Base-by-base conservation (phyloP, 2,329 filamentous ascomycete genomes). In the Fusarium sp. region DNA sequence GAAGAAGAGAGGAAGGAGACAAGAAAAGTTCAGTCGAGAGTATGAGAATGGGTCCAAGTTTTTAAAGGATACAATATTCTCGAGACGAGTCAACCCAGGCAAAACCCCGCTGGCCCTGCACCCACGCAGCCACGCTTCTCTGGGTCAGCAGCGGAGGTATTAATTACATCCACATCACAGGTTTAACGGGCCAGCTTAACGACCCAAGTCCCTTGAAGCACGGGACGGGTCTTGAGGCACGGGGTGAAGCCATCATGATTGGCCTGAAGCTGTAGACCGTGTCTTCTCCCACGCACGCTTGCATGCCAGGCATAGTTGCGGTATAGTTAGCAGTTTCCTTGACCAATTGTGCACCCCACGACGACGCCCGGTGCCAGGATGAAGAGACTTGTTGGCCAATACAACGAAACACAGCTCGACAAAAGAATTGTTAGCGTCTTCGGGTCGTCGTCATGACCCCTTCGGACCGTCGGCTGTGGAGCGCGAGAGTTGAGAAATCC, bases 401-500 rank as follows among this genome's bases (percentile, higher is more conserved):
- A 61, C 47, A 46, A 50, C 60, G 56, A 62, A 47, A 43, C 48
- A 19, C 45, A 54, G 50, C 48, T 58, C 33, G 25, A 32, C 49
- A n/a, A 59, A n/a, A 59, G 43, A 48, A 65, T 57, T 35, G 48
- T 53, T 74, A 73, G 71, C 68, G 71, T 25, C 62, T 71, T 73
- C 72, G 72, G 72, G 67, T 73, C 72, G 72, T 74, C 72, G 72
- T 74, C 64, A 65, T 46, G 48, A 52, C 49, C 58, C 49, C 58
- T 73, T 74, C 72, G 72, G 72, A 56, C 64, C 71, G 61, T 74
- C 72, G 72, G 72, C 57, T 61, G 71, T 74, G 72, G 72, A 56
- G 49, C 44, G 30, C 40, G 20, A 25, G 19, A 56, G 33, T 35
- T 35, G 20, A 44, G 57, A 69, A 69, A 47, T 40, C 35, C 56